These are phyloP conservation scores for Blastobotrys ciferrii DNA, from an alignment of 1,139 yeast species.

Conservation along the genomic window DNA sequence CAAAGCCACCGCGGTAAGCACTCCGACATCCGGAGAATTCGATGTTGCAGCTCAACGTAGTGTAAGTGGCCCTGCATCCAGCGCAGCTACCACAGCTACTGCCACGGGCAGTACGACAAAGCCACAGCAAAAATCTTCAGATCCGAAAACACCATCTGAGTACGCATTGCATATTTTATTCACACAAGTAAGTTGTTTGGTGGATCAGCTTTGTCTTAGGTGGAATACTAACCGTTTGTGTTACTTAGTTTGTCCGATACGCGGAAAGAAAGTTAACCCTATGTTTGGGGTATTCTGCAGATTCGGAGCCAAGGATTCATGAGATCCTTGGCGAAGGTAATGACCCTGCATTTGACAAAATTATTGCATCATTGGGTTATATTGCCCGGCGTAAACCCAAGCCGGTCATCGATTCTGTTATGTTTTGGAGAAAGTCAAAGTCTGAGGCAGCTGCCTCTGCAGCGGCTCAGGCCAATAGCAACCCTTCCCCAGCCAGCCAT, in stretches of 20 bases:
- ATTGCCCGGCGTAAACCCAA: slow-evolving; percentile 88
- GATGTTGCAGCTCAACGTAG: slow-evolving; percentile 17
- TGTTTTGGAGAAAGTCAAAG: slow-evolving; percentile 96
- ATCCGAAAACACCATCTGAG: slow-evolving; percentile 76
- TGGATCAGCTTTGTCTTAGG: background rate
- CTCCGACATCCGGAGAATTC: background rate
- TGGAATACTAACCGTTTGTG: background rate
- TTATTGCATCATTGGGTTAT: slow-evolving; percentile 81
- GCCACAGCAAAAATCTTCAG: slow-evolving; percentile 20
- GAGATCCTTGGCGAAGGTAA: slow-evolving; percentile 83
- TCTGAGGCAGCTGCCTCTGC: slow-evolving; percentile 83
- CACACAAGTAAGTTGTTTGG: slow-evolving; percentile 53
- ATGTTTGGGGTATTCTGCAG: slow-evolving; percentile 67
- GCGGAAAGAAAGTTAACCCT: slow-evolving; percentile 82
- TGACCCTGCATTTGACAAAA: slow-evolving; percentile 82
- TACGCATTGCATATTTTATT: slow-evolving; percentile 91
- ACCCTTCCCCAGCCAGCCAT: slow-evolving; percentile 17
- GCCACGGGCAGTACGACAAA: slow-evolving; percentile 10
- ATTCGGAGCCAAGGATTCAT: slow-evolving; percentile 76
- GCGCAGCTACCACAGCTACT: slow-evolving; percentile 14
- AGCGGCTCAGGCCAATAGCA: slow-evolving; percentile 26
- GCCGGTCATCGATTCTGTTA: slow-evolving; percentile 94
- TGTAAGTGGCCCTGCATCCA: slow-evolving; percentile 15
- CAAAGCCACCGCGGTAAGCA: slow-evolving; percentile 17
- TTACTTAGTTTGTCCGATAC: slow-evolving; percentile 66